These are phyloP conservation scores for Larix kaempferi DNA, from an alignment of 75 land plant genomes.

Conservation along the genomic window DNA sequence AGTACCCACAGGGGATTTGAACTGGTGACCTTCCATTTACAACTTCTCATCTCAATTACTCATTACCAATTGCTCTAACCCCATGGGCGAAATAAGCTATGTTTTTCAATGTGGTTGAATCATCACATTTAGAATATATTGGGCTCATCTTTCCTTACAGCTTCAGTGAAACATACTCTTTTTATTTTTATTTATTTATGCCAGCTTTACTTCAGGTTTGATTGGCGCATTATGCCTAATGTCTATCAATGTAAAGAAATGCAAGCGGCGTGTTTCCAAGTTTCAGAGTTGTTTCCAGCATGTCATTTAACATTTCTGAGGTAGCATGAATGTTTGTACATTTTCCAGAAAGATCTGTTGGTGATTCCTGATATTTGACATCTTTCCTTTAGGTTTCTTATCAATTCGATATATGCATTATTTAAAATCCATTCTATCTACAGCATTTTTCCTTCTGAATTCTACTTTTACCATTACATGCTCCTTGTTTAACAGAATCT, in stretches of 20 bases:
- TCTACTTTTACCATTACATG: not conserved
- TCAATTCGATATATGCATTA: no score
- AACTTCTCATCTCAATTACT: no score
- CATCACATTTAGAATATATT: constrained; percentile 1
- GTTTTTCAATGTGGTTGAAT: not conserved
- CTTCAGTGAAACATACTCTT: not conserved
- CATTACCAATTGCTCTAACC: no score
- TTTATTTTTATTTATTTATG: not conserved
- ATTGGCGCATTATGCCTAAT: not conserved
- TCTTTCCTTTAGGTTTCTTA: no score
- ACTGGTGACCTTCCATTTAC: no score
- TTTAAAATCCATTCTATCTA: not conserved
- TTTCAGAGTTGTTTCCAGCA: not conserved
- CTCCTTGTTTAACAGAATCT: not conserved
- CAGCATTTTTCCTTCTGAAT: not conserved
- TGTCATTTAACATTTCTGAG: not conserved
- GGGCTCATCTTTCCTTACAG: not conserved
- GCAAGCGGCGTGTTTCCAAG: not conserved
- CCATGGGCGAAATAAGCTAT: not conserved
- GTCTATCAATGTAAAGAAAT: not conserved
- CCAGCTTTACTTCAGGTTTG: not conserved
- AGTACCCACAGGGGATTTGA: no score
- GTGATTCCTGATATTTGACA: no score
- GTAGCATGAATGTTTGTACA: not conserved
- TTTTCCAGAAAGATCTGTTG: no score